These are phyloP conservation scores for Cladorrhinum sp. DNA, from an alignment of 2,329 filamentous ascomycete species.

Conservation along the genomic window DNA sequence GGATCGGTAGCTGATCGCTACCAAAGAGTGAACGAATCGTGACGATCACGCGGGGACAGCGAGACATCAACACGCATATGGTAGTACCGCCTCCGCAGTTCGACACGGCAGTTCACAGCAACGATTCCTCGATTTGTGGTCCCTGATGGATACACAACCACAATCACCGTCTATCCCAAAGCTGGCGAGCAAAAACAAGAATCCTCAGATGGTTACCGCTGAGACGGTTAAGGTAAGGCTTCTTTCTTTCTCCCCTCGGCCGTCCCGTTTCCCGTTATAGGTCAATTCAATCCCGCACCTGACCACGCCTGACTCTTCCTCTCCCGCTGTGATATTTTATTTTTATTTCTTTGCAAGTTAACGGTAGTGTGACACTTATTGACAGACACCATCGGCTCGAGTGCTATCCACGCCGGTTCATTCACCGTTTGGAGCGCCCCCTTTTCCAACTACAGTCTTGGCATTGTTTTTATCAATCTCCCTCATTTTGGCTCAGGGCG, in stretches of 20 bases:
- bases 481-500: slow-evolving; percentile 1
- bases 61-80: background rate
- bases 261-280: background rate
- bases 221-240: background rate
- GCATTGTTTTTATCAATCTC: background rate
- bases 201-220: background rate
- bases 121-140: background rate
- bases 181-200: background rate
- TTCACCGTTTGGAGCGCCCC: background rate
- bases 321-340: background rate
- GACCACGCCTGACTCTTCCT: background rate
- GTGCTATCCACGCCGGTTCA: background rate
- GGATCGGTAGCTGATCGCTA: background rate
- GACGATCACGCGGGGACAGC: background rate
- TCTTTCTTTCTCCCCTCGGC: background rate
- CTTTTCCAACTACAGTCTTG: slow-evolving; percentile 2
- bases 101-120: background rate
- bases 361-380: slow-evolving; percentile 8
- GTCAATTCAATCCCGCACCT: background rate
- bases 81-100: background rate
- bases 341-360: background rate
- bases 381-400: background rate
- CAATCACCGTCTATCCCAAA: background rate
- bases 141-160: background rate
- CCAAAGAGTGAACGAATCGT: background rate